These are phyloP conservation scores for Petunia secreta DNA, from an alignment of 257 asterid species.

Conservation along the genomic window DNA sequence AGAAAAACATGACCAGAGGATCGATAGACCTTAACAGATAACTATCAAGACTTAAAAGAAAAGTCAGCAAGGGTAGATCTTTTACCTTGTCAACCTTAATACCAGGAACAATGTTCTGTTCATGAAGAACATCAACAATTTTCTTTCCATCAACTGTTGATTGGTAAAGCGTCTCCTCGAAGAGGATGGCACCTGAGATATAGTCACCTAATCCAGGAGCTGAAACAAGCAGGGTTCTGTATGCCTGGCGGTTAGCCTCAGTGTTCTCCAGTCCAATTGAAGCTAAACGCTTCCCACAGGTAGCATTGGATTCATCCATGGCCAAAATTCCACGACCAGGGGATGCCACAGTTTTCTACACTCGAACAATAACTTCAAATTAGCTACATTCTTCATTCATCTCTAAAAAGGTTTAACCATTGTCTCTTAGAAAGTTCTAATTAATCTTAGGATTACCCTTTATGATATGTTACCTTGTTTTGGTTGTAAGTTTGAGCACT, in stretches of 20 bases:
- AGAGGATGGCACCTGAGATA: constrained; percentile 71
- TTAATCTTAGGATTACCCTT: not conserved
- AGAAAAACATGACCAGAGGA: not conserved
- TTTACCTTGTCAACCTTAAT: constrained; percentile 70
- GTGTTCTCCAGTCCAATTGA: constrained; percentile 77
- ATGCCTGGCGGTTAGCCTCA: constrained; percentile 74
- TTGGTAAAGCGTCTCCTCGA: constrained; percentile 73
- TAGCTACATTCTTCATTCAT: not conserved
- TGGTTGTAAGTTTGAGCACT: not conserved
- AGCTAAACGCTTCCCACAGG: constrained; percentile 75
- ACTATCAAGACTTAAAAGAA: too few species aligned
- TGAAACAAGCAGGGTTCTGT: constrained; percentile 64
- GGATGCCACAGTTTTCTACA: constrained; percentile 66
- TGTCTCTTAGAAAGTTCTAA: not conserved
- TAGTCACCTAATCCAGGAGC: constrained; percentile 68
- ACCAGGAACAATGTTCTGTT: constrained; percentile 73
- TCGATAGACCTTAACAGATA: not conserved
- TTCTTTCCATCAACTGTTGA: constrained; percentile 72
- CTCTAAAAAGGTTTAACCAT: not conserved
- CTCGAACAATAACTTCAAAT: constrained; percentile 20
- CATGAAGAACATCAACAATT: constrained; percentile 67
- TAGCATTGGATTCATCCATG: constrained; percentile 81
- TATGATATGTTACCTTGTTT: not conserved
- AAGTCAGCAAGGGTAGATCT: not conserved
- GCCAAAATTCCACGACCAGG: constrained; percentile 83